Conservation (phyloP, 768 basidiomycete species). For the Tulasnella sp. region DNA sequence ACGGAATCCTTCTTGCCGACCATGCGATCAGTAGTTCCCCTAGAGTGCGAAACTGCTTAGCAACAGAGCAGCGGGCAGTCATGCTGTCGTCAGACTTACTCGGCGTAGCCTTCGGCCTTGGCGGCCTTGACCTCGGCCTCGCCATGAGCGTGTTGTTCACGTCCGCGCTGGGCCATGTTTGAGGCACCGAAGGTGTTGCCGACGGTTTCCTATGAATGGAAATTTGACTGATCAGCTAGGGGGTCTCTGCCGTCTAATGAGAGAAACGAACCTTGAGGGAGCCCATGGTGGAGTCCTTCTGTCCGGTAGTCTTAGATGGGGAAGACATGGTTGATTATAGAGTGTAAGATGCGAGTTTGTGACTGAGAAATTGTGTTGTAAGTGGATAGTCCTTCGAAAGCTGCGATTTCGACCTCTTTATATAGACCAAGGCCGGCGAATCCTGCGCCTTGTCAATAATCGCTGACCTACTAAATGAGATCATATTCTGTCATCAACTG, state of each 20-base stretch:
- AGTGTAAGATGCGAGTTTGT: neutral
- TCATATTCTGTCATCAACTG: neutral
- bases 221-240: no score
- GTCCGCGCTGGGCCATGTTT: neutral
- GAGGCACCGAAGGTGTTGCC: neutral
- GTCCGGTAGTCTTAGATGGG: neutral
- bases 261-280: neutral
- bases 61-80: neutral
- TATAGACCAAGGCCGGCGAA: neutral
- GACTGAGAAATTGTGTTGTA: neutral
- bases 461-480: neutral
- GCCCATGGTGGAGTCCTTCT: neutral
- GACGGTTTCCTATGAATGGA: neutral
- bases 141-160: constrained; percentile 33
- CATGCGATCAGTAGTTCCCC: constrained; percentile 33
- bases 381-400: neutral
- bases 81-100: neutral
- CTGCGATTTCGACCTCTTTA: neutral
- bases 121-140: constrained; percentile 29
- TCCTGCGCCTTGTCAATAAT: no score
- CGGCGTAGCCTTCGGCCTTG: constrained; percentile 27
- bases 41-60: neutral
- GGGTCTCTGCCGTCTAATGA: no score
- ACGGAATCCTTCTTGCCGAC: constrained; percentile 43
- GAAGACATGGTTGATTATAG: neutral